A percentile compares a stretch with the other conserved stretches of the same genome.
Evolutionary conservation across 2,329 filamentous ascomycete species (phyloP).

Genomic region (Alternaria arbusti): DNA sequence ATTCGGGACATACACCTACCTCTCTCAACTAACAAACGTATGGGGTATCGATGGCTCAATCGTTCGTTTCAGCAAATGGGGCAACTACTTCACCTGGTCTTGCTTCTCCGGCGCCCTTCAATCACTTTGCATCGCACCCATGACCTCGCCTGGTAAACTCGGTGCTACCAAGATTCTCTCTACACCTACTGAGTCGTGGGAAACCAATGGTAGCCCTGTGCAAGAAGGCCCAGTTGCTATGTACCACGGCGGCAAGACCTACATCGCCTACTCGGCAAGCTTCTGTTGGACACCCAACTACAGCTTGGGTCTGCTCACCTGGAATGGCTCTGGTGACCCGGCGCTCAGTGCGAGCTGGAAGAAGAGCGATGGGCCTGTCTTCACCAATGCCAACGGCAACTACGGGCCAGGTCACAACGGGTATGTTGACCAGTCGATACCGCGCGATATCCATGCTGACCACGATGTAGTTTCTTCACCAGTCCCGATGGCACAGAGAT

Average conservation of each 20-base stretch:
- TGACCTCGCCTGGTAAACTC: conserved; percentile 52
- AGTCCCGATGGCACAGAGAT: conserved; percentile 62
- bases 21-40: conserved; percentile 54
- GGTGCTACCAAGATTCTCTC: conserved; percentile 59
- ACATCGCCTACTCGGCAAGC: conserved; percentile 61
- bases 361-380: conserved; percentile 58
- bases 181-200: conserved; percentile 59
- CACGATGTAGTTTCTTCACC: conserved; percentile 58
- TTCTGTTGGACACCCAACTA: conserved; percentile 65
- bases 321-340: conserved; percentile 59
- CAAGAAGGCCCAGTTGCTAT: conserved; percentile 63
- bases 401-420: conserved; percentile 64
- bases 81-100: conserved; percentile 63
- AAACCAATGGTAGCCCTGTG: conserved; percentile 57
- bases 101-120: conserved; percentile 57
- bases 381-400: conserved; percentile 62
- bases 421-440: conserved; percentile 22
- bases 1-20: conserved; percentile 60
- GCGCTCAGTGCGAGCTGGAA: conserved; percentile 55
- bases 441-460: not conserved
- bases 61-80: conserved; percentile 55
- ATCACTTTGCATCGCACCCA: conserved; percentile 50
- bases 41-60: conserved; percentile 60
- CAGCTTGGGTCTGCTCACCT: conserved; percentile 61
- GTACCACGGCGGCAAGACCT: conserved; percentile 61